These are phyloP conservation scores for Skeletonema marinoi DNA, from an alignment of 108 stramenopile genomes.

Conservation along the genomic window DNA sequence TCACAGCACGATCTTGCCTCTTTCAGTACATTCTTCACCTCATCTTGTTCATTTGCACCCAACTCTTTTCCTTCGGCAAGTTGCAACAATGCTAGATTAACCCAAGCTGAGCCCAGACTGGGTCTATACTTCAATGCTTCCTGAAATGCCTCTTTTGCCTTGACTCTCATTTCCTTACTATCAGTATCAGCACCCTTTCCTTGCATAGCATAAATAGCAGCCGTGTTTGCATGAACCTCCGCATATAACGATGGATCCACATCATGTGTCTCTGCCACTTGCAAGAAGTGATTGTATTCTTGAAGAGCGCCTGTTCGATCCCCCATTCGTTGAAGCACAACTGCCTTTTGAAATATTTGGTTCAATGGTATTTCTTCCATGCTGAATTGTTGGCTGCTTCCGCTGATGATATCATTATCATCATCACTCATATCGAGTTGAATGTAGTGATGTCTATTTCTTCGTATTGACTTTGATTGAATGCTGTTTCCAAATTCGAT, in stretches of 20 bases:
- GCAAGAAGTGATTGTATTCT: slow-evolving; percentile 32
- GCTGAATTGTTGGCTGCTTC: slow-evolving; percentile 4
- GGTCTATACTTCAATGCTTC: slow-evolving; percentile 38
- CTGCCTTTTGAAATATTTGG: slow-evolving; percentile 39
- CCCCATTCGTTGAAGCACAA: slow-evolving; percentile 33
- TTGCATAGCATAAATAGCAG: slow-evolving; percentile 44
- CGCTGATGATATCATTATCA: not conserved
- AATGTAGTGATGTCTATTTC: not conserved
- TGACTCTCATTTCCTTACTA: slow-evolving; percentile 10
- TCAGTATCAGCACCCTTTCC: slow-evolving; percentile 7
- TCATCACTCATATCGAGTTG: not conserved
- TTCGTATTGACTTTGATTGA: not conserved
- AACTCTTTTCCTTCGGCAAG: slow-evolving; percentile 41
- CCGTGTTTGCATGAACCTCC: slow-evolving; percentile 45
- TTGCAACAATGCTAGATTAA: slow-evolving; percentile 34
- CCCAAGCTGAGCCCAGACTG: slow-evolving; percentile 39
- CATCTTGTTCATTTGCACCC: slow-evolving; percentile 9
- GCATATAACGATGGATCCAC: slow-evolving; percentile 42
- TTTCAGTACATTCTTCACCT: slow-evolving; percentile 23
- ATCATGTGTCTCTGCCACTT: slow-evolving; percentile 21
- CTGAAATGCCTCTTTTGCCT: slow-evolving; percentile 28
- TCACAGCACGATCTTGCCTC: slow-evolving; percentile 46
- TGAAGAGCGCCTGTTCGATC: slow-evolving; percentile 25
- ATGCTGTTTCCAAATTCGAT: not conserved
- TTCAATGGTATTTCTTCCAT: slow-evolving; percentile 23